Percentiles rank a stretch among this genome's conserved stretches.
Evolutionary conservation across 1,284 basidiomycete species (phyloP).

Genomic region (Sutorius eximius): DNA sequence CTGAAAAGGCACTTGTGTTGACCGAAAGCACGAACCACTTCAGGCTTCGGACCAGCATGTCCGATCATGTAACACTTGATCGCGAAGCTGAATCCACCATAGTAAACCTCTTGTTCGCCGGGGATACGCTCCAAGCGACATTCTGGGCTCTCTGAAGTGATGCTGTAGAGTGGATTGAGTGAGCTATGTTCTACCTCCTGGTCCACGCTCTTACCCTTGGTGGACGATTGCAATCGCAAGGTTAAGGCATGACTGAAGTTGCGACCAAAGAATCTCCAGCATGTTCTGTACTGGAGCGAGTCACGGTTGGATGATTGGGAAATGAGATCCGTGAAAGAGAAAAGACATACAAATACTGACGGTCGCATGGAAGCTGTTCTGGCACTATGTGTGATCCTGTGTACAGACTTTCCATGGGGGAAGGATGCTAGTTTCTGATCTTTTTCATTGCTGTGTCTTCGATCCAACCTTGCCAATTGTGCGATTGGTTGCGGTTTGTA

Average conservation of each 20-base stretch:
- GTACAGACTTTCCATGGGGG: neutral
- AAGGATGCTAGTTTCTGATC: neutral
- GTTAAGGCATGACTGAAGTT: neutral
- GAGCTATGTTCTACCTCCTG: neutral
- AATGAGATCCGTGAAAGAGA: neutral
- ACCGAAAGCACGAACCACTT: slow-evolving; percentile 10
- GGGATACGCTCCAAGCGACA: slow-evolving; percentile 10
- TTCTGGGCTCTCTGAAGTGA: neutral
- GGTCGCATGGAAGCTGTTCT: neutral
- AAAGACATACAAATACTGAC: neutral
- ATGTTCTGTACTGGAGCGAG: neutral
- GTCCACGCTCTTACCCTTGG: neutral
- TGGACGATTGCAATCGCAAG: neutral
- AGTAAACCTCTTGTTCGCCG: slow-evolving; percentile 3
- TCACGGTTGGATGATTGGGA: neutral
- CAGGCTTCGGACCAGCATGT: neutral
- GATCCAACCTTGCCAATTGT: neutral
- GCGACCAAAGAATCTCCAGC: neutral
- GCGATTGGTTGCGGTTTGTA: neutral
- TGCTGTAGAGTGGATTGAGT: neutral
- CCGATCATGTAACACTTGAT: slow-evolving; percentile 8
- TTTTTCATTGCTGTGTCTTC: neutral
- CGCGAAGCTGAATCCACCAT: slow-evolving; percentile 12
- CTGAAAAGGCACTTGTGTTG: neutral
- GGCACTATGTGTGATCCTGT: neutral